These are phyloP conservation scores for Pogostemon cablin DNA, from an alignment of 257 asterid species.

Conservation along the genomic window DNA sequence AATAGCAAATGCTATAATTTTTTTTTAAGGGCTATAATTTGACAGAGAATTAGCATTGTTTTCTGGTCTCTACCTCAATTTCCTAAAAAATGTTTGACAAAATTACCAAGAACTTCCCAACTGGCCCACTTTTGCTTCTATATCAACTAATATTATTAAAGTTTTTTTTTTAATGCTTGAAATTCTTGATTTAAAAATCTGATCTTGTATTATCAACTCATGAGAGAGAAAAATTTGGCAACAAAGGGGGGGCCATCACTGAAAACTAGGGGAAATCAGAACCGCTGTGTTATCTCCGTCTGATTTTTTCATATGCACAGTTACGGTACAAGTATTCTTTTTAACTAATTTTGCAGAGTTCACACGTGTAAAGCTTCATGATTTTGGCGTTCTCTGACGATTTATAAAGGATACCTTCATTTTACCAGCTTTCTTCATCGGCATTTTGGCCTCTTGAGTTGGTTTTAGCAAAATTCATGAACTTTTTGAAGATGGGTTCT, in stretches of 20 bases:
- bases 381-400: conserved; percentile 57
- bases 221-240: conserved; percentile 28
- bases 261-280: conserved; percentile 49
- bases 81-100: conserved; percentile 40
- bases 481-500: conserved; percentile 28
- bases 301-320: conserved; percentile 34
- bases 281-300: not conserved
- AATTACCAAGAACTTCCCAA: conserved; percentile 50
- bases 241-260: conserved; percentile 57
- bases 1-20: conserved; percentile 26
- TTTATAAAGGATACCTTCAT: conserved; percentile 37
- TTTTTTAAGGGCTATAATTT: conserved; percentile 13
- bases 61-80: conserved; percentile 25
- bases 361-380: conserved; percentile 60
- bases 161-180: not conserved
- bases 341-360: conserved; percentile 57
- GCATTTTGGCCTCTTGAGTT: conserved; percentile 24
- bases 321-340: conserved; percentile 41
- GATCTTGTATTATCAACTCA: not conserved
- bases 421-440: conserved; percentile 36
- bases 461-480: conserved; percentile 21
- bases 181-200: not conserved
- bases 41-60: conserved; percentile 32
- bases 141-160: conserved; percentile 32
- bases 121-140: conserved; percentile 39